phyloP scores from a whole-genome alignment of 306 rosid genomes.

The Rubus parviflorus region DNA sequence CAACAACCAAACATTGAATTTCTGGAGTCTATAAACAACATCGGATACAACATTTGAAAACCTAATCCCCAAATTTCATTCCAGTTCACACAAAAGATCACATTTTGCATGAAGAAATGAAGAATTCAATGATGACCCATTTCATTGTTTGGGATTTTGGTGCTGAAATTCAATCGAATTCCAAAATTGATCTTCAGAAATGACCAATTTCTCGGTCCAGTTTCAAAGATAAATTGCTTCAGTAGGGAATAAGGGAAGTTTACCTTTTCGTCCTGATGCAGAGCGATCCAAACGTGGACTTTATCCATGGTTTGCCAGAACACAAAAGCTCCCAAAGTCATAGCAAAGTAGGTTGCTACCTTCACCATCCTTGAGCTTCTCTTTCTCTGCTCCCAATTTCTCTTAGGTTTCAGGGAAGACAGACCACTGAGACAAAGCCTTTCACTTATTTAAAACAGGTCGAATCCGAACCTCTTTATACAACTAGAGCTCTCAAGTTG shows the following conservation, averaged over 20 bases:
- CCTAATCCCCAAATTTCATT: not conserved
- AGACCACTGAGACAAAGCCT: not conserved
- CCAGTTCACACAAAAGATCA: not conserved
- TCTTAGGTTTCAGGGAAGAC: not conserved
- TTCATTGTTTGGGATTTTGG: not conserved
- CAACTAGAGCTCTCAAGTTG: not conserved
- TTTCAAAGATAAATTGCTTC: not conserved
- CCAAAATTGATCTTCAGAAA: not conserved
- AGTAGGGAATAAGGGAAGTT: not conserved
- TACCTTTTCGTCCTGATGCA: constrained; percentile 96
- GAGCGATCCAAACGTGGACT: constrained; percentile 97
- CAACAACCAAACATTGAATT: constrained; percentile 1
- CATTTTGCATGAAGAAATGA: constrained; percentile 1
- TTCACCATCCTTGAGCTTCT: constrained; percentile 67
- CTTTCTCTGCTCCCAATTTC: not conserved
- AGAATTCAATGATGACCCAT: not conserved
- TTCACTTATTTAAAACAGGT: constrained; percentile 7
- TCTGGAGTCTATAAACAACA: not conserved
- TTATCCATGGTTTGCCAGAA: constrained; percentile 96
- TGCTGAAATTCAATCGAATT: not conserved
- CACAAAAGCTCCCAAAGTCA: constrained; percentile 87
- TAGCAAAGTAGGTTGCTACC: constrained; percentile 73
- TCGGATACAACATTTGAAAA: not conserved
- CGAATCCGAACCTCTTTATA: not conserved
- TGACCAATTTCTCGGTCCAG: not conserved